Evolutionary conservation across 495 filamentous ascomycete genomes (phyloP).

Genomic region (Xylaria acuta): DNA sequence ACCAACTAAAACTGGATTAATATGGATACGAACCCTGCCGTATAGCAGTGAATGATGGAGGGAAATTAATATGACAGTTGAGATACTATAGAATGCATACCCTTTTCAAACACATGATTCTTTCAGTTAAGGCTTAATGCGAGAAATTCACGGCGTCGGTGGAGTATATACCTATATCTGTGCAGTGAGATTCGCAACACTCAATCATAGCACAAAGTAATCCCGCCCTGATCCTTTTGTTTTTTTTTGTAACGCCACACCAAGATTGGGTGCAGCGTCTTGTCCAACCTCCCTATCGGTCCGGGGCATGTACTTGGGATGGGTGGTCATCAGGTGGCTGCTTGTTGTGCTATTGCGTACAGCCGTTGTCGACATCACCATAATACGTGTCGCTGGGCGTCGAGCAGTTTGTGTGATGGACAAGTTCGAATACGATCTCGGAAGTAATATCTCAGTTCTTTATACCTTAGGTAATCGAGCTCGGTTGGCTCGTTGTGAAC

Average conservation of each 20-base stretch:
- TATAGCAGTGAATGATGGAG: background rate
- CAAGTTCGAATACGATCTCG: too few species aligned
- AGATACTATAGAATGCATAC: constrained; percentile 19
- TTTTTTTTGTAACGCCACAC: background rate
- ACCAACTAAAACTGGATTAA: constrained; percentile 19
- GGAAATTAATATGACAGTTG: constrained; percentile 1
- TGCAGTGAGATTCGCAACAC: background rate
- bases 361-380: too few species aligned
- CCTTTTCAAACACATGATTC: background rate
- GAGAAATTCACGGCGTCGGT: background rate
- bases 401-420: too few species aligned
- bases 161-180: background rate
- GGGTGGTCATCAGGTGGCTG: too few species aligned
- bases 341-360: too few species aligned
- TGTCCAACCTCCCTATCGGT: too few species aligned
- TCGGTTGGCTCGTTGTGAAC: too few species aligned
- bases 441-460: too few species aligned
- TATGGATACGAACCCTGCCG: constrained; percentile 5
- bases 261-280: too few species aligned
- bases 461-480: too few species aligned
- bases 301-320: too few species aligned
- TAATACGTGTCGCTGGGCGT: too few species aligned
- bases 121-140: background rate
- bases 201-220: background rate
- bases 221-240: background rate